These are phyloP conservation scores for Agrocybe praecox DNA, from an alignment of 768 basidiomycete species.

Conservation along the genomic window DNA sequence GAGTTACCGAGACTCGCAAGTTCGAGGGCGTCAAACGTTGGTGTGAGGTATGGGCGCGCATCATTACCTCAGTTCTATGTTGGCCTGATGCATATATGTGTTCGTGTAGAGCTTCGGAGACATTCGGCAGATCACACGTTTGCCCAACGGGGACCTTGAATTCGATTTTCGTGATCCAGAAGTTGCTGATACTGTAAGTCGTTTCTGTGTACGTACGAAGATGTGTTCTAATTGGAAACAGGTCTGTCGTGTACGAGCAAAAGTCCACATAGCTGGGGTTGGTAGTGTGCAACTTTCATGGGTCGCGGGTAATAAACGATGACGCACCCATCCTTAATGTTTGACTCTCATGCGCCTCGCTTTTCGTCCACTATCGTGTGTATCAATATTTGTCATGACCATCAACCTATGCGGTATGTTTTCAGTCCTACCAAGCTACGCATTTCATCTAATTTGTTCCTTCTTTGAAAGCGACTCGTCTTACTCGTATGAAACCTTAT, in stretches of 20 bases:
- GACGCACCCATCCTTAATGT: conserved; percentile 1
- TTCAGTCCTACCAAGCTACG: not conserved
- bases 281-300: conserved; percentile 82
- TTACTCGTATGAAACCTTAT: conserved; percentile 8
- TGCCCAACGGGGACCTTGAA: conserved; percentile 80
- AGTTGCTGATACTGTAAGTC: conserved; percentile 77
- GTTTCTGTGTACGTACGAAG: not conserved
- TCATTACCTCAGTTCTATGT: not conserved
- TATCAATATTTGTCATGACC: conserved; percentile 7
- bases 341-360: not conserved
- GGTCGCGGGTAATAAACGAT: conserved; percentile 58
- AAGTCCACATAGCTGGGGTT: conserved; percentile 72
- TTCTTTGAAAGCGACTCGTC: not conserved
- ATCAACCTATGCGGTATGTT: conserved; percentile 15
- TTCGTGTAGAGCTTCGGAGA: conserved; percentile 68
- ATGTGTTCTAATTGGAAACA: conserved; percentile 25
- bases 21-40: conserved; percentile 71
- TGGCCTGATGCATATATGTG: not conserved
- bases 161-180: conserved; percentile 74
- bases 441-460: not conserved
- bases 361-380: not conserved
- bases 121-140: conserved; percentile 68
- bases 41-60: conserved; percentile 62
- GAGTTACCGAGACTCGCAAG: conserved; percentile 57
- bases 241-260: conserved; percentile 81